Conservation (phyloP, 371 early-diverging fungal species). For the Mucor circinelloides region DNA sequence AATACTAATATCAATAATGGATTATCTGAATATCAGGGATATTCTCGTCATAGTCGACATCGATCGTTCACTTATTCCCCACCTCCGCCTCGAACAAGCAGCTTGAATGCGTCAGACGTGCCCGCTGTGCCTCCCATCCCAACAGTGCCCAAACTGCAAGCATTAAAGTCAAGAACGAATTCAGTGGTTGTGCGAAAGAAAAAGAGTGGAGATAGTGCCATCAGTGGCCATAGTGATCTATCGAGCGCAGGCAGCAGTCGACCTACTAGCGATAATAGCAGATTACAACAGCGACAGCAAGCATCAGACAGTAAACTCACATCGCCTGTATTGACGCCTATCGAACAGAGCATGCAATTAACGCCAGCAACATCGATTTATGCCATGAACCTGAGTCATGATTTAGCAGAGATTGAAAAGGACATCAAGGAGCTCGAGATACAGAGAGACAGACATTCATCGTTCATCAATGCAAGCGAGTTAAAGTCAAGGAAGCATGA, state of each 20-base stretch:
- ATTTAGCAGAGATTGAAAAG: conserved; percentile 24
- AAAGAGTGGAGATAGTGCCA: not conserved
- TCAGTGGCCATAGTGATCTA: not conserved
- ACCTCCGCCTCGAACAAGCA: conserved; percentile 26
- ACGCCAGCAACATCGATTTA: not conserved
- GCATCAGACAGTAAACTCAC: not conserved
- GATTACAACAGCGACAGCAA: not conserved
- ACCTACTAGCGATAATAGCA: not conserved
- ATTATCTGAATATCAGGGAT: conserved; percentile 26
- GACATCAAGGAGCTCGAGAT: conserved; percentile 25
- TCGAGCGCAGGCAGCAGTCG: not conserved
- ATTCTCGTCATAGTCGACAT: conserved; percentile 13
- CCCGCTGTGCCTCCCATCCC: conserved; percentile 22
- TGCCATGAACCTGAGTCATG: not conserved
- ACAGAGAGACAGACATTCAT: conserved; percentile 17
- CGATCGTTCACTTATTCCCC: conserved; percentile 31
- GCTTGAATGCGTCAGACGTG: conserved; percentile 1
- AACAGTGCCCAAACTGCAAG: conserved; percentile 15
- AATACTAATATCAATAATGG: not conserved
- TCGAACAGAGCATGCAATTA: not conserved
- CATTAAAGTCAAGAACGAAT: not conserved
- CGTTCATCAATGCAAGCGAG: not conserved
- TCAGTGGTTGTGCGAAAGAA: conserved; percentile 2
- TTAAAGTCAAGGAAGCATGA: not conserved
- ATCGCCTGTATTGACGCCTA: not conserved